A percentile compares a stretch with the other conserved stretches of the same genome.
Evolutionary conservation across 768 basidiomycete genomes (phyloP).

Genomic region (Rhizopogon vinicolor): DNA sequence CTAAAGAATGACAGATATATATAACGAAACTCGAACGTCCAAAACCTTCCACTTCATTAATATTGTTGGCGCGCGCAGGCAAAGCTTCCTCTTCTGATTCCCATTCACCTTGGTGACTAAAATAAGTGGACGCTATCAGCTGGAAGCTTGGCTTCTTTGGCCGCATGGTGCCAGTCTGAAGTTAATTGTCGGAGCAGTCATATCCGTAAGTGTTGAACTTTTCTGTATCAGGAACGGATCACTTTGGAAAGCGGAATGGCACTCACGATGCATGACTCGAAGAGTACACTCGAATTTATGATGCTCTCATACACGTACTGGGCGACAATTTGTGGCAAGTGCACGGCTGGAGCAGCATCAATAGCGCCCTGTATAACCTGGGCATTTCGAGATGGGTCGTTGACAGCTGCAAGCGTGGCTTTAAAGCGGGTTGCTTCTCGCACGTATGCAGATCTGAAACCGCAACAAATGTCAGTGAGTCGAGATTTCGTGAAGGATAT

Average conservation of each 20-base stretch:
- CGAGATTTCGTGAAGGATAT: not conserved
- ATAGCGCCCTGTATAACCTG: slow-evolving; percentile 17
- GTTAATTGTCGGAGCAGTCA: too few species aligned
- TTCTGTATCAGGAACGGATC: not conserved
- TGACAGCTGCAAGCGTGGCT: slow-evolving; percentile 7
- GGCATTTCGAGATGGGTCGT: slow-evolving; percentile 9
- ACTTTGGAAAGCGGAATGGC: too few species aligned
- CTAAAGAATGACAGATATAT: too few species aligned
- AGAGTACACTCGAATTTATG: slow-evolving; percentile 16
- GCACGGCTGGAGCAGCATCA: slow-evolving; percentile 10
- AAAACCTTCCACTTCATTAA: too few species aligned
- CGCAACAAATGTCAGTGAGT: not conserved
- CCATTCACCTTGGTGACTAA: too few species aligned
- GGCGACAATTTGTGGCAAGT: slow-evolving; percentile 20
- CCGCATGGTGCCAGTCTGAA: too few species aligned
- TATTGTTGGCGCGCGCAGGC: too few species aligned
- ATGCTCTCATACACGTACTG: slow-evolving; percentile 14
- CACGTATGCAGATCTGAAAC: slow-evolving; percentile 15
- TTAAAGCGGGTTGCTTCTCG: slow-evolving; percentile 23
- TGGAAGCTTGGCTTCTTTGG: too few species aligned
- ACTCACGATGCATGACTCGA: slow-evolving; percentile 20
- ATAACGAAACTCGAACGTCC: too few species aligned
- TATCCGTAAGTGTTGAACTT: not conserved
- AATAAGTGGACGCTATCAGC: too few species aligned
- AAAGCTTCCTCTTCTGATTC: too few species aligned